These are phyloP conservation scores for Scleroderma citrinum DNA, from an alignment of 768 basidiomycete species.

Conservation along the genomic window DNA sequence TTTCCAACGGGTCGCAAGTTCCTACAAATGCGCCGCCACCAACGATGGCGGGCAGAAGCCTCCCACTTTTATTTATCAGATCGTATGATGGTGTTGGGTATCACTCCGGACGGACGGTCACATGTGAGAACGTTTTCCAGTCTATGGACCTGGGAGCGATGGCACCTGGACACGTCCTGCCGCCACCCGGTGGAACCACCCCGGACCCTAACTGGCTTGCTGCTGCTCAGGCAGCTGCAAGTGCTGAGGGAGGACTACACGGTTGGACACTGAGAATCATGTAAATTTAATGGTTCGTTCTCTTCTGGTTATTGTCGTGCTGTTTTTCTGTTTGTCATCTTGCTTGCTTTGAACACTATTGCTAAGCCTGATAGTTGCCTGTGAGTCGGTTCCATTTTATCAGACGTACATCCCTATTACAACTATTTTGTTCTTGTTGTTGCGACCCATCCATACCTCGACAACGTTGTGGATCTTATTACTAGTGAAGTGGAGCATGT, in stretches of 20 bases:
- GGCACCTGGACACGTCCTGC: conserved; percentile 38
- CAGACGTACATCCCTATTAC: conserved; percentile 8
- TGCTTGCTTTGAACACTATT: conserved; percentile 15
- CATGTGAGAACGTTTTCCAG: conserved; percentile 78
- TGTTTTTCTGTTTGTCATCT: conserved; percentile 13
- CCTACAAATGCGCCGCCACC: conserved; percentile 31
- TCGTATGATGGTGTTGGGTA: conserved; percentile 82
- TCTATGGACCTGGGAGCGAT: conserved; percentile 56
- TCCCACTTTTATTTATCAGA: conserved; percentile 79
- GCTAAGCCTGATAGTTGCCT: background rate
- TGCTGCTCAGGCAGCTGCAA: conserved; percentile 64
- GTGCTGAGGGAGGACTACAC: conserved; percentile 58
- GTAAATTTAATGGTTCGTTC: conserved; percentile 32
- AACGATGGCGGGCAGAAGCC: conserved; percentile 59
- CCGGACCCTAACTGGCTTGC: conserved; percentile 68
- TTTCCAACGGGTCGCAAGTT: conserved; percentile 15
- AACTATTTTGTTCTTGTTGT: conserved; percentile 2
- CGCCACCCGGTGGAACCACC: conserved; percentile 37
- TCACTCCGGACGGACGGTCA: conserved; percentile 79
- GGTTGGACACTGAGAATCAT: conserved; percentile 80
- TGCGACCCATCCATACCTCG: background rate
- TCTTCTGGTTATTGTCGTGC: conserved; percentile 15
- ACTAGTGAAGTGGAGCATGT: conserved; percentile 8
- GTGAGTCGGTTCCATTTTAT: conserved; percentile 3
- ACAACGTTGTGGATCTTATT: conserved; percentile 9